These are phyloP conservation scores for Boechera stricta DNA, from an alignment of 345 rosid species.

Conservation along the genomic window DNA sequence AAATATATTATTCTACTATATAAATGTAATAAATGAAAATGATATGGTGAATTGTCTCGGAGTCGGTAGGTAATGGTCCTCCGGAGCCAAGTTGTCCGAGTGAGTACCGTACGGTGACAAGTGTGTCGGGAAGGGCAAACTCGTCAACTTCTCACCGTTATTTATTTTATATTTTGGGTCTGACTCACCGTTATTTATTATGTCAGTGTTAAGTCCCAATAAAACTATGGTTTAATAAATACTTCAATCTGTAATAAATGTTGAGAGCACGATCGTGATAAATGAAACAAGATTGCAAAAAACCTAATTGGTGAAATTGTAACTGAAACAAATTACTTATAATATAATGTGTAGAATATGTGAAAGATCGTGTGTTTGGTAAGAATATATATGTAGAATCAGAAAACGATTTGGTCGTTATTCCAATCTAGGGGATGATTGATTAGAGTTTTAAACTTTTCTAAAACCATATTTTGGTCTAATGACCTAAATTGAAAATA, in stretches of 20 bases:
- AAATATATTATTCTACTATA: no score
- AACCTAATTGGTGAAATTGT: no score
- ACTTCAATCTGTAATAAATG: conserved; percentile 23
- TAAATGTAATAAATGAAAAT: neutral
- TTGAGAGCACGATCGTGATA: conserved; percentile 11
- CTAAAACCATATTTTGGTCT: no score
- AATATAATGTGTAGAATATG: no score
- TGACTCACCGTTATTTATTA: conserved; percentile 24
- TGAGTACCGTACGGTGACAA: conserved; percentile 37
- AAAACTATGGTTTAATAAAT: neutral
- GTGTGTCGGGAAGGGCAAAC: conserved; percentile 38
- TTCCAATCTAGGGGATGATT: no score
- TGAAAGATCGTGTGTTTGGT: no score
- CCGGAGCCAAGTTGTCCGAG: conserved; percentile 36
- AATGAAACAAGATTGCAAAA: neutral
- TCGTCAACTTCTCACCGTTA: neutral
- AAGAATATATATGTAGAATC: no score
- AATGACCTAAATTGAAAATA: no score
- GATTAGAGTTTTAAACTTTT: no score
- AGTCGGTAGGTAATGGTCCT: conserved; percentile 44
- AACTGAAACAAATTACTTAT: no score
- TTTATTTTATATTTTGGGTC: neutral
- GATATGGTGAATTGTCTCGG: conserved; percentile 32
- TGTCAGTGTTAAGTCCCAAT: conserved; percentile 28
- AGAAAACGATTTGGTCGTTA: no score